Base-by-base conservation (phyloP, 148 eudicot genomes). In the Rhododendron ferrugineum region DNA sequence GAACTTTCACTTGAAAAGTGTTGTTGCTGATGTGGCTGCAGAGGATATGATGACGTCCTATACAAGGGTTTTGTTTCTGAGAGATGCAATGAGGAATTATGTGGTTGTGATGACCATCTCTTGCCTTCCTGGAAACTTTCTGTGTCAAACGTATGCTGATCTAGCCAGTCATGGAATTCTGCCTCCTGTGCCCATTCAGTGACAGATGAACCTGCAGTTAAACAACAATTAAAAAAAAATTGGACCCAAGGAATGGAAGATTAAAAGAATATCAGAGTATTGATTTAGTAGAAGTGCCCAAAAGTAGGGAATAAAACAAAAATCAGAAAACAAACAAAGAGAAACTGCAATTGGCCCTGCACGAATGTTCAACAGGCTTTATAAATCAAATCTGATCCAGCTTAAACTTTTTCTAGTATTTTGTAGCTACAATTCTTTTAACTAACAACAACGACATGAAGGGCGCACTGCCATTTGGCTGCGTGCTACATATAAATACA, bases 31-130 rank as follows among this genome's bases (percentile, higher is more conserved):
- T 89, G 91, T 74, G 86, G 94, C 86, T 91, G 93, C 66, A 88
- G 90, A 81, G 95, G 95, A 81, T 92, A 92, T 73, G 94, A 90
- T 16, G 95, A 91, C 72, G 95, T 86, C 64, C 95, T 90, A 85
- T 90, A 84, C 85, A 92, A 85, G 49, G 86, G 81, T 34, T 85
- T 88, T 75, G 90, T 56, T 68, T 86, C 92, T 42, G 85, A 75
- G 32, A 56, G 80, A 50, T 56, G 88, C 34, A 74, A 82, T 37
- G 88, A 73, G 30, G 89, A 70, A 49, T 88, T 78, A 85, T 90
- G 92, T 80, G 92, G 96, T 80, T 92, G 95, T 83, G 99, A 92
- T 82, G 97, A 90, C 95, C 94, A 93, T 87, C 89, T 89, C 82
- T 89, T 90, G 58, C 85, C 89, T 82, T 96, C 94, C 84, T 92